Conservation (phyloP, 2,329 filamentous ascomycete genomes). For the Echinosphaeria canescens region DNA sequence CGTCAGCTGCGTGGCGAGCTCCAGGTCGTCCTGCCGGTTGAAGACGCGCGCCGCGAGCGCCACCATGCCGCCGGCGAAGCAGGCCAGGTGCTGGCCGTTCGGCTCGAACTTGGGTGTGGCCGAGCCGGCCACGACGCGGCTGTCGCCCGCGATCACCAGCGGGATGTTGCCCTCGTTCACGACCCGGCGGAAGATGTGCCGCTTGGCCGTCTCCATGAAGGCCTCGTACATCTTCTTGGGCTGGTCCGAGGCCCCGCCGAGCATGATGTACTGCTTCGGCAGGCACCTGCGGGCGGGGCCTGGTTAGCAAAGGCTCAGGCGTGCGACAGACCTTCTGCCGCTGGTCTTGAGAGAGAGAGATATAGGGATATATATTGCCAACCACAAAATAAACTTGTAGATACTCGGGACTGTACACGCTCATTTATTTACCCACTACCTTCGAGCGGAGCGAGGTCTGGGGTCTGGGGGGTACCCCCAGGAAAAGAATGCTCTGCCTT, state of each 20-base stretch:
- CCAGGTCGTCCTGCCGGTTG: constrained; percentile 27
- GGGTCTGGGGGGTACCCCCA: too few species aligned
- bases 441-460: too few species aligned
- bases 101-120: constrained; percentile 8
- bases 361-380: too few species aligned
- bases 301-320: background rate
- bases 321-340: background rate
- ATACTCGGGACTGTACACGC: too few species aligned
- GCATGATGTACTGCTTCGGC: constrained; percentile 21
- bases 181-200: constrained; percentile 16
- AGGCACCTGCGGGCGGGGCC: constrained; percentile 29
- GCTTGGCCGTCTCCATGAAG: constrained; percentile 13
- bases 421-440: too few species aligned
- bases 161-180: constrained; percentile 8
- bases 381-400: too few species aligned
- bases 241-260: constrained; percentile 4
- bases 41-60: constrained; percentile 38
- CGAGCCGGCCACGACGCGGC: constrained; percentile 6
- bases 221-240: constrained; percentile 9
- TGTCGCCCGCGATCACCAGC: constrained; percentile 21
- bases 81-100: constrained; percentile 32
- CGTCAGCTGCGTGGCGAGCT: constrained; percentile 33
- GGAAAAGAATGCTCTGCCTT: too few species aligned
- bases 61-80: constrained; percentile 45
- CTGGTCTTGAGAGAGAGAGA: too few species aligned